These are phyloP conservation scores for Saussurea involucrata DNA, from an alignment of 129 eudicot genomes.

Conservation along the genomic window DNA sequence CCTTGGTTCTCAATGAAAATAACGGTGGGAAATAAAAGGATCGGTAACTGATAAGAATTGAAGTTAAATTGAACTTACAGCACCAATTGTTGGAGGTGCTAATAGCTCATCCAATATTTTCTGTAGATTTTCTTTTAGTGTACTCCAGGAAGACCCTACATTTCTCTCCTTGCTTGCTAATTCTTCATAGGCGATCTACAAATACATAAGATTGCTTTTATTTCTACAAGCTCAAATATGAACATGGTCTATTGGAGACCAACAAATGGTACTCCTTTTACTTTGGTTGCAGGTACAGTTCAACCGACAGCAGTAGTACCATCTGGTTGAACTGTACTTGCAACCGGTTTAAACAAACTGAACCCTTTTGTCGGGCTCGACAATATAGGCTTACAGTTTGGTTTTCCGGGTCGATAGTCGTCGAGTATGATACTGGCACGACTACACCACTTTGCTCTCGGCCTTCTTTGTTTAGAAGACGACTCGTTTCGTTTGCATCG, in stretches of 20 bases:
- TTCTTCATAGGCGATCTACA: slow-evolving; percentile 39
- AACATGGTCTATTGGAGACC: neutral
- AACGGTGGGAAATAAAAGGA: neutral
- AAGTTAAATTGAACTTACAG: slow-evolving; percentile 46
- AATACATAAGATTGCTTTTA: neutral
- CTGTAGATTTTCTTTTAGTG: slow-evolving; percentile 29
- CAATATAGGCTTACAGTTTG: slow-evolving; percentile 30
- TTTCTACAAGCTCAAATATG: neutral
- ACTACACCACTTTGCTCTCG: slow-evolving; percentile 15
- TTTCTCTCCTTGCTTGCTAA: slow-evolving; percentile 16
- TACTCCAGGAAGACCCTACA: slow-evolving; percentile 24
- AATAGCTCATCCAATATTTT: slow-evolving; percentile 58
- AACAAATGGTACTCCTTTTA: neutral
- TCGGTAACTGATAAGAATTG: neutral
- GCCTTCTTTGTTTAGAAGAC: slow-evolving; percentile 42
- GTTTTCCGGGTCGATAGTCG: slow-evolving; percentile 24
- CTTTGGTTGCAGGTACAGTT: neutral
- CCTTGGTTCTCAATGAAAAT: neutral
- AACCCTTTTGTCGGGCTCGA: neutral
- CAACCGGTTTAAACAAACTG: neutral
- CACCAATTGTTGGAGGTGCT: slow-evolving; percentile 89
- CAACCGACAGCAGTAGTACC: neutral
- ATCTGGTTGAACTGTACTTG: neutral
- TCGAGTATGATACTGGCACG: slow-evolving; percentile 21
- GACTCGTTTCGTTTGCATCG: slow-evolving; percentile 50